These are phyloP conservation scores for Rhizopogon vinicolor DNA, from an alignment of 768 basidiomycete species.

Conservation along the genomic window DNA sequence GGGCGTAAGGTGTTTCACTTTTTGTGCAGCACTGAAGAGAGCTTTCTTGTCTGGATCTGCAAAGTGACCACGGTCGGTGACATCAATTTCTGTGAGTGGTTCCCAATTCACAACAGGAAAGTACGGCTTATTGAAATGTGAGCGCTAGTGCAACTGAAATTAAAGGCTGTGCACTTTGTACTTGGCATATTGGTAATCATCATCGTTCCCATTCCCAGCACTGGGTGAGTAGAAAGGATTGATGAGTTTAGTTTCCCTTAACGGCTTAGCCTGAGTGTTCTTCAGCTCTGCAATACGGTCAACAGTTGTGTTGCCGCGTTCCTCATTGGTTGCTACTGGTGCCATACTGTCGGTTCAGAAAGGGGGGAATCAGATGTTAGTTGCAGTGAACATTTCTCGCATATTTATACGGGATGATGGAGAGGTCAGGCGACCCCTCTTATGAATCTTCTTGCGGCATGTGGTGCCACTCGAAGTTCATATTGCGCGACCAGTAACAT, in stretches of 20 bases:
- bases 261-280: constrained; percentile 5
- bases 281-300: constrained; percentile 21
- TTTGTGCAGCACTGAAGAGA: constrained; percentile 59
- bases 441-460: not conserved
- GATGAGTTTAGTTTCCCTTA: constrained; percentile 25
- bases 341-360: constrained; percentile 35
- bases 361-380: not conserved
- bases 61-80: constrained; percentile 60
- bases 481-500: constrained; percentile 18
- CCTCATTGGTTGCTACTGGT: constrained; percentile 42
- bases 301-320: constrained; percentile 14
- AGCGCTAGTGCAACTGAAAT: not conserved
- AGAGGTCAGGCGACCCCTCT: not conserved
- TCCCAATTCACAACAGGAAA: constrained; percentile 65
- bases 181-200: constrained; percentile 47
- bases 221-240: constrained; percentile 71
- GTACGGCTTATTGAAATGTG: constrained; percentile 39
- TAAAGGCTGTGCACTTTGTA: constrained; percentile 44
- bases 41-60: constrained; percentile 69
- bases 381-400: not conserved
- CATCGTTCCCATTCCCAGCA: constrained; percentile 44
- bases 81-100: constrained; percentile 52
- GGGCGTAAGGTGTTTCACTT: constrained; percentile 65
- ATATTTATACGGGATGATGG: constrained; percentile 12
- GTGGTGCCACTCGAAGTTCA: constrained; percentile 3